phyloP scores from a whole-genome alignment of 306 rosid species.

The Abrus pulchellus region DNA sequence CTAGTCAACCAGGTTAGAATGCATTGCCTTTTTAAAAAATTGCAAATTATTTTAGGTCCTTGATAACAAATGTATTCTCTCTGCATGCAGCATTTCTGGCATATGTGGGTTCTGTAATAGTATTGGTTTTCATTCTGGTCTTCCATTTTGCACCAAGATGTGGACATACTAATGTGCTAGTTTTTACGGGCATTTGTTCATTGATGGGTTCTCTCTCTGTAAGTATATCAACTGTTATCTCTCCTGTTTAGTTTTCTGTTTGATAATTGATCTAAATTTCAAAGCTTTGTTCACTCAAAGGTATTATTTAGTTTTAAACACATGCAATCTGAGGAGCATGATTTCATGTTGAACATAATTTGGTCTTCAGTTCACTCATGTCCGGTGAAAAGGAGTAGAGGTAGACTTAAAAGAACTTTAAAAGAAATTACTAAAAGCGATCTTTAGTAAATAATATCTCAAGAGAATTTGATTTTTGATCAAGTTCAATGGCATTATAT shows the following conservation, averaged over 20 bases:
- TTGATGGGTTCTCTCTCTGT: conserved; percentile 96
- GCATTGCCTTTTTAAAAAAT: not conserved
- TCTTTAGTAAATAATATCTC: no score
- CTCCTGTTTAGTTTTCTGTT: conserved; percentile 35
- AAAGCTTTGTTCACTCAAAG: conserved; percentile 4
- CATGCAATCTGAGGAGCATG: not conserved
- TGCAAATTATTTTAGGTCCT: conserved; percentile 28
- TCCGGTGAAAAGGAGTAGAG: no score
- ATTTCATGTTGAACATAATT: conserved; percentile 33
- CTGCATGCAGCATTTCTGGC: conserved; percentile 75
- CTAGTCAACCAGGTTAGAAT: conserved; percentile 86
- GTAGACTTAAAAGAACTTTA: no score
- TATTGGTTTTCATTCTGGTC: conserved; percentile 76
- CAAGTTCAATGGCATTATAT: no score
- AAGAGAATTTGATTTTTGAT: no score
- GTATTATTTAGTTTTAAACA: conserved; percentile 7
- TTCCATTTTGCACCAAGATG: conserved; percentile 80
- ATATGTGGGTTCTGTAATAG: conserved; percentile 71
- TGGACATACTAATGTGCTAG: conserved; percentile 81
- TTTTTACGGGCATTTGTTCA: conserved; percentile 86
- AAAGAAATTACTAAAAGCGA: no score
- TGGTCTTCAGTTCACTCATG: not conserved
- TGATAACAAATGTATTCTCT: conserved; percentile 29
- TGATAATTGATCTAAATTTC: conserved; percentile 22
- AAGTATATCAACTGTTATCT: conserved; percentile 36